Base-by-base conservation (phyloP, 139 green algal species). In the Tetradesmus obliquus region DNA sequence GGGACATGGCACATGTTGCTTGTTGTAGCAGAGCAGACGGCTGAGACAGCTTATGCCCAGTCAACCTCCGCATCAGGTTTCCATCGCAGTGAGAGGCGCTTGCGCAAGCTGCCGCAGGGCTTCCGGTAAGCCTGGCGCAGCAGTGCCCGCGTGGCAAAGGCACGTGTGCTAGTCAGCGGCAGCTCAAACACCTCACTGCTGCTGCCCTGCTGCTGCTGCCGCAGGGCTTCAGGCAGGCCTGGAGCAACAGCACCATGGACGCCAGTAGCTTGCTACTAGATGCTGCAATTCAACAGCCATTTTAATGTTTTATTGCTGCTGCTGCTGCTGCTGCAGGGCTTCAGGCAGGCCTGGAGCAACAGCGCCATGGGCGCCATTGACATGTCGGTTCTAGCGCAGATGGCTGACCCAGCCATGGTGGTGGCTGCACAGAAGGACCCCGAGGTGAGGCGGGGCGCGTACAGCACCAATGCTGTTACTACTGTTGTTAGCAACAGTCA, bases 301-400 rank as follows among this genome's bases (percentile, higher is more conserved):
- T 45, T 0, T 45, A 45, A 45, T 45, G 32, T 45, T 82, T 8
- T 53, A 8, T 53, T 12, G 12, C n/a, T 82, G 20, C 17, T 82
- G 19, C 24, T 91, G 79, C 60, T 91, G 62, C 79, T 88, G 81
- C 72, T 62, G 80, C 84, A 91, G 86, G 57, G 13, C 24, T 81
- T 95, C 72, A 84, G 87, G 10, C 69, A 92, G 84, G 84, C 82
- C 32, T 95, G 93, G 93, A 8, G 24, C 62, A 32, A 57, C 7
- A 85, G n/a, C 3, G 82, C 90, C 7, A 79, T 95, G 81, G 93
- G 93, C 1, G 13, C 24, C 9, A 84, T 95, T 17, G 91, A 95
- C 88, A 83, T 94, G 86, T 71, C n/a, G 5, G 79, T 87, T n/a
- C 58, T 95, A 32, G 9, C 92, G 1, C 24, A 74, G 10, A 90